A percentile compares a stretch with the other conserved stretches of the same genome.
Evolutionary conservation across 148 eudicot genomes (phyloP).

Genomic region (Spergularia marina): DNA sequence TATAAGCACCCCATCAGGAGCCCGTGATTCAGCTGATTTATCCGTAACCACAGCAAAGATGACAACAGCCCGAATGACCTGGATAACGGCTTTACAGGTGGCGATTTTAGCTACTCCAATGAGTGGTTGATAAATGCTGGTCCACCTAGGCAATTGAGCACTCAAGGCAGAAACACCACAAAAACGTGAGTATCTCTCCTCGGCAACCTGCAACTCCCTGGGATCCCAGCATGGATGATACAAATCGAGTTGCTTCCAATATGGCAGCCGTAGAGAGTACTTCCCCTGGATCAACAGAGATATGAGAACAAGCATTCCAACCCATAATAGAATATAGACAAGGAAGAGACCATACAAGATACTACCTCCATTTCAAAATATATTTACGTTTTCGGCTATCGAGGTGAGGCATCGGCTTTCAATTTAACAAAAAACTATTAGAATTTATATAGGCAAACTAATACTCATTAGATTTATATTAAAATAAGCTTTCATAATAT

Average conservation of each 20-base stretch:
- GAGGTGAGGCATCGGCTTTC: too few relatives aligned
- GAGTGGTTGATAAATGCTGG: slow-evolving; percentile 69
- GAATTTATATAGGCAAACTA: too few relatives aligned
- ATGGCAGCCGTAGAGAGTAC: slow-evolving; percentile 67
- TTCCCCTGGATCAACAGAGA: slow-evolving; percentile 55
- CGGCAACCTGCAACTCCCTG: slow-evolving; percentile 86
- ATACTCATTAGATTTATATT: too few relatives aligned
- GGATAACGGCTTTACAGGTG: slow-evolving; percentile 65
- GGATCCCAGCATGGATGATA: slow-evolving; percentile 93
- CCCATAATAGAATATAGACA: background rate
- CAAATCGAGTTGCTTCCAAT: slow-evolving; percentile 89
- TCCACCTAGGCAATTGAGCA: slow-evolving; percentile 86
- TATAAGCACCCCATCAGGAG: slow-evolving; percentile 80
- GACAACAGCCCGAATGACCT: slow-evolving; percentile 71
- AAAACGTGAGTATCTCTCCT: slow-evolving; percentile 81
- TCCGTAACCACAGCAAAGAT: slow-evolving; percentile 63
- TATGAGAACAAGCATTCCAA: slow-evolving; percentile 2
- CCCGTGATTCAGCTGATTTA: slow-evolving; percentile 56
- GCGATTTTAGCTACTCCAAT: slow-evolving; percentile 69
- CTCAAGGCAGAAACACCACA: slow-evolving; percentile 77
- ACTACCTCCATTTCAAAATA: too few relatives aligned
- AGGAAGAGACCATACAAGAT: background rate
- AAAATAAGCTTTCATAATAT: too few relatives aligned
- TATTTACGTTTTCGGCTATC: too few relatives aligned
- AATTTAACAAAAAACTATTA: too few relatives aligned